Evolutionary conservation across 306 rosid species (phyloP).

Genomic region (Trifolium dubium): DNA sequence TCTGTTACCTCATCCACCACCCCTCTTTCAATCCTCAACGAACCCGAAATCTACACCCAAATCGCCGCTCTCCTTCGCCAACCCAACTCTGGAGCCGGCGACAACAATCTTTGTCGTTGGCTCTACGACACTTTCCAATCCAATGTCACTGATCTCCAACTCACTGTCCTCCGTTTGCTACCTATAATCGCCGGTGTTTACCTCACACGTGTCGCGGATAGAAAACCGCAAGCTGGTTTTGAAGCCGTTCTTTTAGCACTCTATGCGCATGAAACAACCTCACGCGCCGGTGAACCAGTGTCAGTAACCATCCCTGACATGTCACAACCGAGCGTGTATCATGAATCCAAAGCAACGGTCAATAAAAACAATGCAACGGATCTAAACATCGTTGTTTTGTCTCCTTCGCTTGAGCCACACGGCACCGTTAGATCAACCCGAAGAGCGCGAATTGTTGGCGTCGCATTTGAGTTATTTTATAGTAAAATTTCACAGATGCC

Average conservation of each 20-base stretch:
- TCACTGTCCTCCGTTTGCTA: conserved; percentile 69
- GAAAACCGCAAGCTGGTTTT: conserved; percentile 71
- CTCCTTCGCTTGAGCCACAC: conserved; percentile 67
- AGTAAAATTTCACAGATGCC: conserved; percentile 57
- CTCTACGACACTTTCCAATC: conserved; percentile 88
- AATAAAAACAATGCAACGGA: conserved; percentile 50
- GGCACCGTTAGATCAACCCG: conserved; percentile 72
- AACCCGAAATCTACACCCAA: conserved; percentile 44
- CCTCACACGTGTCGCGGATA: conserved; percentile 60
- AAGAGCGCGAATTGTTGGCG: conserved; percentile 69
- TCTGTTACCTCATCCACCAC: conserved; percentile 41
- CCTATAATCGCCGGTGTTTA: conserved; percentile 68
- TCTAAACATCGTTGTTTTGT: conserved; percentile 47
- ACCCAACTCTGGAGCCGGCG: conserved; percentile 73
- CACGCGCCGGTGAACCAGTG: conserved; percentile 61
- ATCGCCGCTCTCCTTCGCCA: conserved; percentile 68
- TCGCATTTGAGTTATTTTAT: conserved; percentile 62
- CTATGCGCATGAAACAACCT: conserved; percentile 68
- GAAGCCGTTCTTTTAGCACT: conserved; percentile 79
- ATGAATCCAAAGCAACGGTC: conserved; percentile 45
- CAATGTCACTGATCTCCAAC: conserved; percentile 58
- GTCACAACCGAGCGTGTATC: conserved; percentile 65
- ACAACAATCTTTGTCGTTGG: conserved; percentile 84
- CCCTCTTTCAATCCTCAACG: conserved; percentile 55
- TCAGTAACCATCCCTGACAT: conserved; percentile 65